A percentile compares a stretch with the other conserved stretches of the same genome.
Evolutionary conservation across 2,329 filamentous ascomycete genomes (phyloP).

Genomic region (Aspergillus udagawae): DNA sequence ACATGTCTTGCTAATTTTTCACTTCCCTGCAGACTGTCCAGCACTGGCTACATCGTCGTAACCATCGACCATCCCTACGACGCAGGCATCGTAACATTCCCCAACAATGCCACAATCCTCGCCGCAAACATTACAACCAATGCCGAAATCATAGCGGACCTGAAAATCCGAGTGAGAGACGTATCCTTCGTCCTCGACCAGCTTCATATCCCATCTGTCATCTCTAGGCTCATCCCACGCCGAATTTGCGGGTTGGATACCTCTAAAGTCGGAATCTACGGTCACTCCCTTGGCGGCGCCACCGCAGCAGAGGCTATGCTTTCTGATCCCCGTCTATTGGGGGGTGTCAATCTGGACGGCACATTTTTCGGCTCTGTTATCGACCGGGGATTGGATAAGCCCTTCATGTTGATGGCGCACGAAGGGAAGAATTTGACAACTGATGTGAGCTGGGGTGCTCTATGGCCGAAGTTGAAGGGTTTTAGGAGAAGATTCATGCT

Average conservation of each 20-base stretch:
- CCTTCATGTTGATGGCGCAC: conserved; percentile 48
- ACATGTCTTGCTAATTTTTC: not conserved
- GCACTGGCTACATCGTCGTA: conserved; percentile 31
- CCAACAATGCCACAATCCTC: conserved; percentile 18
- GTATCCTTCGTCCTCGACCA: conserved; percentile 1
- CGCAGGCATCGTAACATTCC: conserved; percentile 30
- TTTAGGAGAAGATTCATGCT: not conserved
- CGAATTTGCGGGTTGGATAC: conserved; percentile 2
- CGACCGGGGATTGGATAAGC: conserved; percentile 48
- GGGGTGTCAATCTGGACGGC: conserved; percentile 36
- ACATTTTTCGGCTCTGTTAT: conserved; percentile 17
- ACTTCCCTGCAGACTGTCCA: conserved; percentile 8
- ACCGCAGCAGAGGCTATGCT: conserved; percentile 22
- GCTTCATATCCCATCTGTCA: not conserved
- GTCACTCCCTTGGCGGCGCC: conserved; percentile 37
- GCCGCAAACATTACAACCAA: conserved; percentile 6
- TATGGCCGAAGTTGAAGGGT: conserved; percentile 8
- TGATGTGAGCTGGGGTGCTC: conserved; percentile 4
- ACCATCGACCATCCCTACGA: conserved; percentile 37
- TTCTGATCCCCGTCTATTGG: conserved; percentile 20
- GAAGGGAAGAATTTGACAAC: not conserved
- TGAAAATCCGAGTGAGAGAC: conserved; percentile 2
- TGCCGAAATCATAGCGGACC: not conserved
- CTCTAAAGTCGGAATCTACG: conserved; percentile 19
- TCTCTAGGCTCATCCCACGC: not conserved